Conservation (phyloP, 345 rosid species). For the Lenwebbia sp. region DNA sequence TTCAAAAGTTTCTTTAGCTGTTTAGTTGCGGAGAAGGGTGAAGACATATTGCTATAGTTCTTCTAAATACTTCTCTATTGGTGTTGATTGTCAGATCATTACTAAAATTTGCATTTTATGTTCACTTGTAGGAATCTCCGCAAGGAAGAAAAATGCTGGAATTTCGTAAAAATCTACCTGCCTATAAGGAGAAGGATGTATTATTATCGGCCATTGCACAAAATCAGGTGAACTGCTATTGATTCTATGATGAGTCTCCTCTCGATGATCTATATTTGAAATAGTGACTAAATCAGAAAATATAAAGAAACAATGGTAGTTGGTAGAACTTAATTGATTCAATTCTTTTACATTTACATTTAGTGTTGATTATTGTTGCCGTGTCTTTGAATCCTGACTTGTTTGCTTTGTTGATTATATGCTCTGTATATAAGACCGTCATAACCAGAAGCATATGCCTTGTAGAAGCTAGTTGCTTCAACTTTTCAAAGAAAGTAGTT, state of each 20-base stretch:
- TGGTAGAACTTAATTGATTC: neutral
- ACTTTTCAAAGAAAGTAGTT: neutral
- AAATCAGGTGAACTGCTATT: constrained; percentile 49
- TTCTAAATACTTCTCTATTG: neutral
- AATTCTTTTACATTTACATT: neutral
- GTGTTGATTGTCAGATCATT: neutral
- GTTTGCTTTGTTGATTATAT: neutral
- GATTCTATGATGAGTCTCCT: neutral
- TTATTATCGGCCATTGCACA: constrained; percentile 44
- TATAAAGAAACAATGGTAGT: neutral
- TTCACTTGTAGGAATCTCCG: constrained; percentile 39
- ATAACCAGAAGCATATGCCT: neutral
- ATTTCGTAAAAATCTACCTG: constrained; percentile 71
- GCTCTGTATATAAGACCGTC: neutral
- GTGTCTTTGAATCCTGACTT: neutral
- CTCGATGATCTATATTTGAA: neutral
- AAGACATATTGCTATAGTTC: neutral
- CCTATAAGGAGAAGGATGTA: constrained; percentile 62
- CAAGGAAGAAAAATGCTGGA: constrained; percentile 60
- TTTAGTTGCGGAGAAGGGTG: neutral
- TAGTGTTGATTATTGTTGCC: neutral
- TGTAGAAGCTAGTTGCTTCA: neutral
- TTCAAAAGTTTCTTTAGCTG: neutral
- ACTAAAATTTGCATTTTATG: neutral
- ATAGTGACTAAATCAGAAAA: neutral